Percentiles rank a stretch among this genome's conserved stretches.
These are phyloP conservation scores for Epicoccum nigrum DNA, from an alignment of 2,329 filamentous ascomycete species.

Conservation along the genomic window DNA sequence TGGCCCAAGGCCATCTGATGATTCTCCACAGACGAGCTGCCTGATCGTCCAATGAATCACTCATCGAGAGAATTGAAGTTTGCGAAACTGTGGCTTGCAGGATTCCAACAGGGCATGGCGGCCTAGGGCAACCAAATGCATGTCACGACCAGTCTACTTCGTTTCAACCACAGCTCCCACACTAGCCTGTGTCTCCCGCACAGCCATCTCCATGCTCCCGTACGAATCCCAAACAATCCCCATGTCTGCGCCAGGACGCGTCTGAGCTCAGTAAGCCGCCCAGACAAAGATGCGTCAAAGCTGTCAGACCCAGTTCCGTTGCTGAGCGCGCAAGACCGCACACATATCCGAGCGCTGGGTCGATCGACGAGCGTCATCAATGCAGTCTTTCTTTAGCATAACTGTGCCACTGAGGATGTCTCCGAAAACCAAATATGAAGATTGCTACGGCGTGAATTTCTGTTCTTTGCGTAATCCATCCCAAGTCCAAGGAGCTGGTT, in stretches of 20 bases:
- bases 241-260: constrained; percentile 47
- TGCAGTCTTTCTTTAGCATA: constrained; percentile 66
- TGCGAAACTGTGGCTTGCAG: not conserved
- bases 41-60: not conserved
- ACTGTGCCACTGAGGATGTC: constrained; percentile 54
- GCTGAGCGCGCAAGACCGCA: constrained; percentile 55
- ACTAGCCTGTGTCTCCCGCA: constrained; percentile 69
- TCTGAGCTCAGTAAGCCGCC: constrained; percentile 49
- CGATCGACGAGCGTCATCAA: constrained; percentile 52
- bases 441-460: constrained; percentile 56
- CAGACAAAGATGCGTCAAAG: constrained; percentile 8
- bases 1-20: constrained; percentile 1
- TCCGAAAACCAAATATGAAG: constrained; percentile 66
- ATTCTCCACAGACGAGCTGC: constrained; percentile 1
- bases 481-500: constrained; percentile 2
- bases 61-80: not conserved
- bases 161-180: constrained; percentile 34
- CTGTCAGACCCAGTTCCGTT: constrained; percentile 1
- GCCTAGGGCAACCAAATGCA: constrained; percentile 2
- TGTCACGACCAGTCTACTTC: not conserved
- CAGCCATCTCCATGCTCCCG: constrained; percentile 65
- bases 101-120: not conserved
- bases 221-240: constrained; percentile 52
- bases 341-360: constrained; percentile 69
- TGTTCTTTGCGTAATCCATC: constrained; percentile 43